Evolutionary conservation across 805 yeast species (phyloP), one percentile per base, ranked within the genome.

Genomic region (Tetrapisispora iriomotensis): DNA sequence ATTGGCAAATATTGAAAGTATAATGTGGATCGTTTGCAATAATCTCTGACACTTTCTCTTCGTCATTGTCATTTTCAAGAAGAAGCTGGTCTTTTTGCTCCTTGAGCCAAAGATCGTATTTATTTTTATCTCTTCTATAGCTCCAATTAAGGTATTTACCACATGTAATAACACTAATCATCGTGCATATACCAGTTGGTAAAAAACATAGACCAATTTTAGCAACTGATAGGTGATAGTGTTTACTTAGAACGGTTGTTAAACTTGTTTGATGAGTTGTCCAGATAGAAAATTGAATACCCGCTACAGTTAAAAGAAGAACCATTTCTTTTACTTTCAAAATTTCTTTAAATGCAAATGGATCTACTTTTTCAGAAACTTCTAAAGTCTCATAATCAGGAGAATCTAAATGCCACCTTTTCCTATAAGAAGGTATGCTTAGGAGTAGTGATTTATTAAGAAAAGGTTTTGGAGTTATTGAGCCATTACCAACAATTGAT

Each of bases 401-500:
- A 14, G 46, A 33, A 37, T 58, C 48, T 19, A 62, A 32, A 36
- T 53, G 61, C 46, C 59, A 47, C 40, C 39, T 36, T 36, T 38
- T 44, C 40, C 46, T 46, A 17, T 50, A 41, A 10, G 27, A 31
- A 7, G 55, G 58, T 15, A 47, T 34, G 6, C 40, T 46, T 37
- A 76, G 51, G 1, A 73, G 50, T 0, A 78, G 77, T 1, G 79
- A 68, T 34, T 50, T 62, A 44, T 74, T 67, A 3, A 68, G n/a
- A 4, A 58, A 28, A 0, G 41, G 45, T 25, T 47, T 54, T 0
- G 94, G 94, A 2, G 46, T 51, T 1, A 77, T 60, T 1, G 87
- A 72, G 1, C 87, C 83, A 56, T 84, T 83, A 0, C 94, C 95
- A 1, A 77, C 90, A 7, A 82, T 56, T 6, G 71, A 59, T 40